phyloP scores from a whole-genome alignment of 768 basidiomycete species.

The Phallus indusiatus region DNA sequence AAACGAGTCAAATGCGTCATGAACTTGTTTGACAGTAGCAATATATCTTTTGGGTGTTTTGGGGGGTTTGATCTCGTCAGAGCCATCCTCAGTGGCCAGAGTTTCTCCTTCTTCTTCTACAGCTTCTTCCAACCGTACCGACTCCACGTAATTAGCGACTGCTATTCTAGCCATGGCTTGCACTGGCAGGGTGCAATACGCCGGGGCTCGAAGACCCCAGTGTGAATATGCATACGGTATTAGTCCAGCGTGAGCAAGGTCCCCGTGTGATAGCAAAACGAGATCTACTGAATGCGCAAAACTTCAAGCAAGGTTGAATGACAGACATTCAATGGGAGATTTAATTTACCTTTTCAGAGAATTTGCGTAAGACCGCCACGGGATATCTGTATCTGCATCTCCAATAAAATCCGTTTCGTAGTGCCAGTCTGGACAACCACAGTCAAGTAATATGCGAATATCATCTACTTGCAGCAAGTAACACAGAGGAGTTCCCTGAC shows the following conservation, averaged over 20 bases:
- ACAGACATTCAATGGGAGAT: neutral
- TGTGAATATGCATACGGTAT: conserved; percentile 85
- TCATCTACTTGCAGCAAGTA: conserved; percentile 94
- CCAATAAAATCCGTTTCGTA: conserved; percentile 38
- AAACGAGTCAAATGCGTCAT: conserved; percentile 86
- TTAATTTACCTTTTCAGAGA: conserved; percentile 56
- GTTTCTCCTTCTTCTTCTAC: conserved; percentile 34
- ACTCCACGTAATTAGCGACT: conserved; percentile 80
- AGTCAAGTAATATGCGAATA: conserved; percentile 86
- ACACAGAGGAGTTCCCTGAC: conserved; percentile 53
- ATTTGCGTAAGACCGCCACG: conserved; percentile 60
- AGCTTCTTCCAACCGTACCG: conserved; percentile 66
- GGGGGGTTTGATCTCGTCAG: conserved; percentile 18
- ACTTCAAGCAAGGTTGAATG: conserved; percentile 29
- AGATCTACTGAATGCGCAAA: conserved; percentile 76
- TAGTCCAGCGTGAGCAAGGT: conserved; percentile 81
- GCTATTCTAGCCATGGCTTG: conserved; percentile 93
- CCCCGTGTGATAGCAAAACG: conserved; percentile 90
- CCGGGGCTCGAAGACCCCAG: conserved; percentile 83
- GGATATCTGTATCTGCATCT: conserved; percentile 24
- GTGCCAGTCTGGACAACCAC: conserved; percentile 83
- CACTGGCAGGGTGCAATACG: conserved; percentile 91
- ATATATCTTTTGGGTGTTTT: conserved; percentile 50
- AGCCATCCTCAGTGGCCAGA: conserved; percentile 16
- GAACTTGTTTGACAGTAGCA: conserved; percentile 73